Evolutionary conservation across 306 rosid genomes (phyloP).

Genomic region (Quillaja saponaria): DNA sequence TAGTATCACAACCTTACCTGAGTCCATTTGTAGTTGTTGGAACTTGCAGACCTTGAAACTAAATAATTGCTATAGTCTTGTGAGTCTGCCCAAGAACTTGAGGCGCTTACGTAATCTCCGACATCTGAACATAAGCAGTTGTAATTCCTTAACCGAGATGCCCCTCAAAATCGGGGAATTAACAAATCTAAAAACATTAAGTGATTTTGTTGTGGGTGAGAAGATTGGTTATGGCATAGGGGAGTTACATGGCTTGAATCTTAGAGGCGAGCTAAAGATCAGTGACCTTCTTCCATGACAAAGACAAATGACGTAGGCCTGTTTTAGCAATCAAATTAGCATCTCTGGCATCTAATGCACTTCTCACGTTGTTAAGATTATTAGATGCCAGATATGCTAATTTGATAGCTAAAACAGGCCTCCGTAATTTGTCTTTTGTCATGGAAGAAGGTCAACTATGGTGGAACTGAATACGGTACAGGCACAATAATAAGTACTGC

Average conservation of each 20-base stretch:
- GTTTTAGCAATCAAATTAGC: too few species aligned
- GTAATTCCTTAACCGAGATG: background rate
- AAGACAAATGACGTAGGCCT: background rate
- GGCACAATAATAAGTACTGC: background rate
- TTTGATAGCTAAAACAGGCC: background rate
- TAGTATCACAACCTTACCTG: too few species aligned
- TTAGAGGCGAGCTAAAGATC: background rate
- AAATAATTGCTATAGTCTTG: background rate
- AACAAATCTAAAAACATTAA: background rate
- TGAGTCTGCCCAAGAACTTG: background rate
- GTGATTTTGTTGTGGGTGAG: background rate
- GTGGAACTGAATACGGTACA: background rate
- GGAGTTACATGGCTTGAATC: background rate
- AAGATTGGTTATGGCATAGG: background rate
- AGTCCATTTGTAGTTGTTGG: too few species aligned
- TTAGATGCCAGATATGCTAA: background rate
- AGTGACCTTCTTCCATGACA: too few species aligned
- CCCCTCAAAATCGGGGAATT: constrained; percentile 14
- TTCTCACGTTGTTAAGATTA: background rate
- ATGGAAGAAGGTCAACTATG: background rate
- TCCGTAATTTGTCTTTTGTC: background rate
- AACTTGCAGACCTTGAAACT: background rate
- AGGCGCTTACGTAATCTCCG: constrained; percentile 14
- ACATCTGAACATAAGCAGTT: background rate
- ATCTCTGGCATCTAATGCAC: too few species aligned